Conservation (phyloP, 208 protist species). For the Trypanosomatidae sp. region DNA sequence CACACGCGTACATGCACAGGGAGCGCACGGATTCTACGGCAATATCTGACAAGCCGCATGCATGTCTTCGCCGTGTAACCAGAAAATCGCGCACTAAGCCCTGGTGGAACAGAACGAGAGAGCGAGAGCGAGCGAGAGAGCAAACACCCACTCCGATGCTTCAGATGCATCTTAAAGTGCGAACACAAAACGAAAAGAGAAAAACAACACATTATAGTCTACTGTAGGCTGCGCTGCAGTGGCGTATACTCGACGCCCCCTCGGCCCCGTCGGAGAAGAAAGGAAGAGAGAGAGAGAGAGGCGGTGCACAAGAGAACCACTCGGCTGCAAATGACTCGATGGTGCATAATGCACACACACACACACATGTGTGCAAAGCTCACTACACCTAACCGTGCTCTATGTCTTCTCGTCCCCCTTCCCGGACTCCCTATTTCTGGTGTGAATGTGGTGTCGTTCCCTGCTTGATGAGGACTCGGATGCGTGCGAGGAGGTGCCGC, state of each 20-base stretch:
- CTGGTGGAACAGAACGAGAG: neutral
- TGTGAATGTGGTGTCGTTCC: neutral
- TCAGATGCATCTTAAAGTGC: neutral
- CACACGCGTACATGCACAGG: no score
- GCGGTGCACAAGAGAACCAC: neutral
- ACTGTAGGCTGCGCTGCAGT: neutral
- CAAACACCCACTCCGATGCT: neutral
- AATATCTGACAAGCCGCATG: no score
- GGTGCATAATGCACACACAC: neutral
- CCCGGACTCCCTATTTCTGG: neutral
- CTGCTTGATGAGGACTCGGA: slow-evolving; percentile 39
- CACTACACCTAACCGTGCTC: neutral
- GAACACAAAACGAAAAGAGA: neutral
- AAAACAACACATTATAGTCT: neutral
- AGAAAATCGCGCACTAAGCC: neutral
- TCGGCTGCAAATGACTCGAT: neutral
- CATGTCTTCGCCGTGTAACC: no score
- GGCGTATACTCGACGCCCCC: neutral
- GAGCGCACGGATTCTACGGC: neutral
- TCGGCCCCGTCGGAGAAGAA: neutral
- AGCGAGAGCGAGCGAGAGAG: neutral
- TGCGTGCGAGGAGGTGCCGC: slow-evolving; percentile 53
- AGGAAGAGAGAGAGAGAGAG: neutral
- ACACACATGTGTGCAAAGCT: neutral
- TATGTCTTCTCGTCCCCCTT: neutral